Evolutionary conservation across 139 green algal species (phyloP).

Genomic region (Haematococcus sp.): DNA sequence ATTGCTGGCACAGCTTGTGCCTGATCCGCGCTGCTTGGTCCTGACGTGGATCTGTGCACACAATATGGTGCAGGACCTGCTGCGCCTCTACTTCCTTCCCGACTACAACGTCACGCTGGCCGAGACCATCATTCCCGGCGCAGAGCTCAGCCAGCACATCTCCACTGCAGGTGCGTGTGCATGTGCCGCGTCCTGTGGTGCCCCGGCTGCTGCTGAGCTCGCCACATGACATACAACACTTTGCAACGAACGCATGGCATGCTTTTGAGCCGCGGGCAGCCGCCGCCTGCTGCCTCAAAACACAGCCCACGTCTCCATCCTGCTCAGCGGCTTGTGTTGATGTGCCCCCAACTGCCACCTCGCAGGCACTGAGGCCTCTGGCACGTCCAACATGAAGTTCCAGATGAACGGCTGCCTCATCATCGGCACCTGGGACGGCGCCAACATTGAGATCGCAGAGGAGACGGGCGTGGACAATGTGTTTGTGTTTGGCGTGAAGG

Average conservation of each 20-base stretch:
- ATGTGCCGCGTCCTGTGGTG: not conserved
- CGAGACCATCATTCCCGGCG: slow-evolving; percentile 88
- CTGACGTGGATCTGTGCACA: not conserved
- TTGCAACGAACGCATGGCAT: too few relatives aligned
- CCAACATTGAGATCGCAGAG: slow-evolving; percentile 98
- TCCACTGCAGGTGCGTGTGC: slow-evolving; percentile 67
- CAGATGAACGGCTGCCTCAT: slow-evolving; percentile 93
- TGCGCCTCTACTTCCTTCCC: slow-evolving; percentile 86
- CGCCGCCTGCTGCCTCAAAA: too few relatives aligned
- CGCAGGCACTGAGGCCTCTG: slow-evolving; percentile 92
- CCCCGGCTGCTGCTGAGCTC: too few relatives aligned
- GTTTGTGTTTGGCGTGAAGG: slow-evolving; percentile 83
- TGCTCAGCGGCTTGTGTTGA: too few relatives aligned
- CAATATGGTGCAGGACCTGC: slow-evolving; percentile 34
- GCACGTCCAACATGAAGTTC: slow-evolving; percentile 99
- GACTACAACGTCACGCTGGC: slow-evolving; percentile 98
- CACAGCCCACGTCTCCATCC: too few relatives aligned
- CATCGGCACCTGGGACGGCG: slow-evolving; percentile 77
- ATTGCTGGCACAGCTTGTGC: not conserved
- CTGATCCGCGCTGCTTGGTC: not conserved
- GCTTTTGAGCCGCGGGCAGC: too few relatives aligned
- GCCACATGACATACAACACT: too few relatives aligned
- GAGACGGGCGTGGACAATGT: slow-evolving; percentile 77
- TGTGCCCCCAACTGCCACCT: too few relatives aligned
- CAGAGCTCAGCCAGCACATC: slow-evolving; percentile 96